Evolutionary conservation across 2,329 filamentous ascomycete species (phyloP).

Genomic region (Zymoseptoria pseudotritici): DNA sequence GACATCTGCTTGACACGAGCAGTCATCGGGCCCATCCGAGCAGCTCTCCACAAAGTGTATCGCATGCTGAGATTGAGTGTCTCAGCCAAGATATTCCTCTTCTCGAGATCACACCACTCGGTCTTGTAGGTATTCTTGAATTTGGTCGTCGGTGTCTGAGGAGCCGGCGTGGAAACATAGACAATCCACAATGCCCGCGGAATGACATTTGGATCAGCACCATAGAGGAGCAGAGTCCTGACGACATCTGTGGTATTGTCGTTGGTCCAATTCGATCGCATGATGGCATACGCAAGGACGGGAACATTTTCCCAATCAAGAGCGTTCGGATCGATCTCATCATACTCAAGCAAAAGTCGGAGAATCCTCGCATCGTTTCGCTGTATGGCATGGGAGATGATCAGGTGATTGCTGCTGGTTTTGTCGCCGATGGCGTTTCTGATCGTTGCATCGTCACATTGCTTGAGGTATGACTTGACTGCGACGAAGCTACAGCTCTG

Average conservation of each 20-base stretch:
- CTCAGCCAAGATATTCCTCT: not conserved
- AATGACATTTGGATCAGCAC: not conserved
- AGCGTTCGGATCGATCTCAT: not conserved
- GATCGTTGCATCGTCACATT: not conserved
- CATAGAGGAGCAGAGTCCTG: not conserved
- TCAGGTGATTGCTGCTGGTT: not conserved
- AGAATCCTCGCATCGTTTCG: not conserved
- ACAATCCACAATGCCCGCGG: not conserved
- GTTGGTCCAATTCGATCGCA: not conserved
- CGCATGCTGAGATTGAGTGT: not conserved
- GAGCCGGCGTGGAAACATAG: not conserved
- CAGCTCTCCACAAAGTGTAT: constrained; percentile 2
- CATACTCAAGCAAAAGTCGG: not conserved
- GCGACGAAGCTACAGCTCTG: not conserved
- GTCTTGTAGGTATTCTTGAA: not conserved
- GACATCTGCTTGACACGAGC: not conserved
- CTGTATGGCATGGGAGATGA: not conserved
- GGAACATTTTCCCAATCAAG: not conserved
- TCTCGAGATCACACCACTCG: not conserved
- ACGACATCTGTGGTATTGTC: not conserved
- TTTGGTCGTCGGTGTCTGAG: not conserved
- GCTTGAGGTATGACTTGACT: not conserved
- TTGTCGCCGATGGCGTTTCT: not conserved
- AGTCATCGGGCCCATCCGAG: not conserved
- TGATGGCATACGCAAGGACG: not conserved